Evolutionary conservation across 305 asterid species (phyloP).

Genomic region (Fraxinus latifolia): DNA sequence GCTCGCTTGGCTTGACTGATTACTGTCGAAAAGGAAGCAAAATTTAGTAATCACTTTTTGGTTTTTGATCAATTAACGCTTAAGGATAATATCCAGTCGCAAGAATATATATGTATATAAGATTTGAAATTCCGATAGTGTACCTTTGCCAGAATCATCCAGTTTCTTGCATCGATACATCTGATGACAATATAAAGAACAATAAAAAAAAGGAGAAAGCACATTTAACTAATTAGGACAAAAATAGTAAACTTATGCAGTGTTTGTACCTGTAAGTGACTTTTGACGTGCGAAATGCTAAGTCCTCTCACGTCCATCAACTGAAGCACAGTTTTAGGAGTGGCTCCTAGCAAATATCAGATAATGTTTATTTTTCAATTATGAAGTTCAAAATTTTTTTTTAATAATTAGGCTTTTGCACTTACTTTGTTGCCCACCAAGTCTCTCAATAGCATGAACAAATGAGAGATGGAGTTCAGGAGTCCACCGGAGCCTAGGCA

Average conservation of each 20-base stretch:
- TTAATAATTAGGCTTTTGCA: background rate
- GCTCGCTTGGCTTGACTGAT: constrained; percentile 53
- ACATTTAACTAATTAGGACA: background rate
- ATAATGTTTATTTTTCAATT: background rate
- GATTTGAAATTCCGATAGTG: background rate
- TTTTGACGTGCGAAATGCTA: constrained; percentile 88
- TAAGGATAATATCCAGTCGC: background rate
- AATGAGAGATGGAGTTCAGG: constrained; percentile 82
- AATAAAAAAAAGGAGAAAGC: background rate
- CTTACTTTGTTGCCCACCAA: constrained; percentile 97
- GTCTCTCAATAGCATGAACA: constrained; percentile 75
- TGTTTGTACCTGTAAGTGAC: constrained; percentile 76
- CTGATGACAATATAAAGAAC: constrained; percentile 36
- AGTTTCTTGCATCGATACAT: constrained; percentile 90
- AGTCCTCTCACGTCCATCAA: constrained; percentile 83
- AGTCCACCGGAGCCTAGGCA: constrained; percentile 93
- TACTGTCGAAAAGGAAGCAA: constrained; percentile 35
- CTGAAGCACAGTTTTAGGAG: constrained; percentile 90
- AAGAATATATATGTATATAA: background rate
- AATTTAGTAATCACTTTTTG: background rate
- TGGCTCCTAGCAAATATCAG: constrained; percentile 55
- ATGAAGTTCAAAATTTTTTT: background rate
- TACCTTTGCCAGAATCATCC: constrained; percentile 86
- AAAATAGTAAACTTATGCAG: no score
- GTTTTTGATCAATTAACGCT: no score